phyloP scores from a whole-genome alignment of 179 eudicot species.

The Vitellaria paradoxa region DNA sequence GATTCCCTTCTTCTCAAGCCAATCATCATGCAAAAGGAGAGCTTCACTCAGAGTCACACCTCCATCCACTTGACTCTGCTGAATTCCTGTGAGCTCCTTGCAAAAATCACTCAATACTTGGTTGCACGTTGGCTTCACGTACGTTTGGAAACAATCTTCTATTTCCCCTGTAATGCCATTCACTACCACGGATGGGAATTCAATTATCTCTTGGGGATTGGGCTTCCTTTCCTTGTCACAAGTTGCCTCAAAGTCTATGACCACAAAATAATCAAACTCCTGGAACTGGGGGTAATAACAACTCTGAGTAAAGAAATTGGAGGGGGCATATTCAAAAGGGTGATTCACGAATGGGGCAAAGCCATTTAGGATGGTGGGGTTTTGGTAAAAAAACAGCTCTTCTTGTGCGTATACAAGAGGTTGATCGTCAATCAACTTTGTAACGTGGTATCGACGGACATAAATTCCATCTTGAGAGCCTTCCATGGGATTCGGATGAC shows the following conservation, averaged over 20 bases:
- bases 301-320: no score
- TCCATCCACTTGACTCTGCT: constrained; percentile 78
- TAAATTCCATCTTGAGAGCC: no score
- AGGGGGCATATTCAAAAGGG: no score
- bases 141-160: constrained; percentile 62
- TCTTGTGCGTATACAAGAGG: no score
- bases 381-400: no score
- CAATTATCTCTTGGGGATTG: constrained; percentile 80
- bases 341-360: no score
- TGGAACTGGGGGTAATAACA: constrained; percentile 38
- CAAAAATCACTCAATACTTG: constrained; percentile 63
- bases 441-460: no score
- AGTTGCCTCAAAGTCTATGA: constrained; percentile 85
- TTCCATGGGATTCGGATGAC: no score
- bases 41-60: constrained; percentile 77
- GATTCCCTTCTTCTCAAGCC: constrained; percentile 73
- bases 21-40: constrained; percentile 65
- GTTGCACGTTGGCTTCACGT: constrained; percentile 68
- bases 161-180: constrained; percentile 63
- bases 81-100: constrained; percentile 82
- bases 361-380: no score
- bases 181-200: constrained; percentile 77
- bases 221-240: constrained; percentile 68
- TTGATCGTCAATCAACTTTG: no score
- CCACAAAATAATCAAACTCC: constrained; percentile 75